Percentiles rank a stretch among this genome's conserved stretches.
Evolutionary conservation across 768 basidiomycete species (phyloP).

Genomic region (Leccinum ochraceum): DNA sequence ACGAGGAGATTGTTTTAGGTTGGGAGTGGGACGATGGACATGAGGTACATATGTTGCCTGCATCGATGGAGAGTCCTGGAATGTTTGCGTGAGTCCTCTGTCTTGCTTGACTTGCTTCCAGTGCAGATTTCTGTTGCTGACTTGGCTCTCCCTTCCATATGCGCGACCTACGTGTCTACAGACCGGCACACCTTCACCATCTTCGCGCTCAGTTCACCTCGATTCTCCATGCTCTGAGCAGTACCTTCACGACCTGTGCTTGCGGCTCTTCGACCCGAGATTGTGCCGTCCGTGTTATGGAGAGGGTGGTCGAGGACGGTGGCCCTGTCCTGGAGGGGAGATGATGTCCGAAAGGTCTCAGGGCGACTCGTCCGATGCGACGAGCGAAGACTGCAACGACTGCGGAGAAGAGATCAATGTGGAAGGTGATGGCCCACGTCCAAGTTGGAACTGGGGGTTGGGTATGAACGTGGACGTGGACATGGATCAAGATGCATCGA

Average conservation of each 20-base stretch:
- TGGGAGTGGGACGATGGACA: conserved; percentile 99
- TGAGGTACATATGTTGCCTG: conserved; percentile 76
- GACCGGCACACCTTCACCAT: conserved; percentile 48
- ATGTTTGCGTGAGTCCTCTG: conserved; percentile 54
- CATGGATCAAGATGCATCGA: conserved; percentile 19
- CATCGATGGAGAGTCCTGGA: conserved; percentile 57
- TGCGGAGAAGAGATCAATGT: conserved; percentile 22
- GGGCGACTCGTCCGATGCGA: conserved; percentile 16
- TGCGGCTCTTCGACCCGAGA: conserved; percentile 63
- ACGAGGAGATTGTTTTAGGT: conserved; percentile 83
- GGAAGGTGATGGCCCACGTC: conserved; percentile 22
- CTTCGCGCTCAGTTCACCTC: conserved; percentile 64
- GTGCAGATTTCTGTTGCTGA: conserved; percentile 10
- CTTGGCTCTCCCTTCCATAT: conserved; percentile 1
- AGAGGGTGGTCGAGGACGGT: conserved; percentile 53
- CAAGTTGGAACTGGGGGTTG: conserved; percentile 17
- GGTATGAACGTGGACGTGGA: conserved; percentile 30
- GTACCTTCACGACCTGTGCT: conserved; percentile 74
- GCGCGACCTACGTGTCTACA: conserved; percentile 22
- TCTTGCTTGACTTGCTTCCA: neutral
- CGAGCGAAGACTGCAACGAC: conserved; percentile 21
- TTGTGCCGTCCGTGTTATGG: conserved; percentile 66
- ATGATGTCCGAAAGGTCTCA: conserved; percentile 26
- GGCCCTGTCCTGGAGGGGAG: conserved; percentile 35
- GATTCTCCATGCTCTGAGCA: conserved; percentile 67